These are phyloP conservation scores for Aspergillus melleus DNA, from an alignment of 2,329 filamentous ascomycete species.

Conservation along the genomic window DNA sequence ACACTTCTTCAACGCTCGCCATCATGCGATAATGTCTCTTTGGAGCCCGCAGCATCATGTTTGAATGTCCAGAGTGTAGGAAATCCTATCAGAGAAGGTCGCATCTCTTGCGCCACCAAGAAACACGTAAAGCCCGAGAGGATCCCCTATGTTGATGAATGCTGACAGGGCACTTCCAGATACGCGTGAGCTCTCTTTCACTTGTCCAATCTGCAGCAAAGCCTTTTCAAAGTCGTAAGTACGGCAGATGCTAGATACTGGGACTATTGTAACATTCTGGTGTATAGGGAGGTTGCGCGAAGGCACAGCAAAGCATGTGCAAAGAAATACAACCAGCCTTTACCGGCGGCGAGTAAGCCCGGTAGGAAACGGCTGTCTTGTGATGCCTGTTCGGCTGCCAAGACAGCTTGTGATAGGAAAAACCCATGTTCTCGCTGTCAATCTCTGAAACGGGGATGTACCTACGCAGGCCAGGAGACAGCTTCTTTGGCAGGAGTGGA, in stretches of 20 bases:
- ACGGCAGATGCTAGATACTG: neutral
- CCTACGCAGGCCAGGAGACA: neutral
- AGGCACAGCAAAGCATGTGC: constrained; percentile 32
- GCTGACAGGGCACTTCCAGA: neutral
- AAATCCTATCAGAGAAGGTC: constrained; percentile 31
- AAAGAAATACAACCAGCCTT: constrained; percentile 28
- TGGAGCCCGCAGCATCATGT: neutral
- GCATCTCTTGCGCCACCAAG: constrained; percentile 30
- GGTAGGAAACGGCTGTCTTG: constrained; percentile 33
- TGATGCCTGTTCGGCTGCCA: constrained; percentile 27
- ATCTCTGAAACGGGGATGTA: neutral
- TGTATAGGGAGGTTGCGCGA: constrained; percentile 29
- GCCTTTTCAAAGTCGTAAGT: neutral
- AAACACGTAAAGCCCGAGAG: constrained; percentile 23
- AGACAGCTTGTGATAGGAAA: constrained; percentile 21
- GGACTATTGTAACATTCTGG: neutral
- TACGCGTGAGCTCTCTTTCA: neutral
- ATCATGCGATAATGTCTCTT: neutral
- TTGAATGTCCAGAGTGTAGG: constrained; percentile 26
- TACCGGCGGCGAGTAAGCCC: constrained; percentile 27
- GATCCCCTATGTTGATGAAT: neutral
- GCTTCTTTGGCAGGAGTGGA: neutral
- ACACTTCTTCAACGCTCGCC: neutral
- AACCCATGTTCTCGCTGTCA: neutral
- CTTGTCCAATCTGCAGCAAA: neutral